Evolutionary conservation across 2,329 filamentous ascomycete species (phyloP), one percentile per base, ranked within the genome.

Genomic region (Pezicula rhizophila): DNA sequence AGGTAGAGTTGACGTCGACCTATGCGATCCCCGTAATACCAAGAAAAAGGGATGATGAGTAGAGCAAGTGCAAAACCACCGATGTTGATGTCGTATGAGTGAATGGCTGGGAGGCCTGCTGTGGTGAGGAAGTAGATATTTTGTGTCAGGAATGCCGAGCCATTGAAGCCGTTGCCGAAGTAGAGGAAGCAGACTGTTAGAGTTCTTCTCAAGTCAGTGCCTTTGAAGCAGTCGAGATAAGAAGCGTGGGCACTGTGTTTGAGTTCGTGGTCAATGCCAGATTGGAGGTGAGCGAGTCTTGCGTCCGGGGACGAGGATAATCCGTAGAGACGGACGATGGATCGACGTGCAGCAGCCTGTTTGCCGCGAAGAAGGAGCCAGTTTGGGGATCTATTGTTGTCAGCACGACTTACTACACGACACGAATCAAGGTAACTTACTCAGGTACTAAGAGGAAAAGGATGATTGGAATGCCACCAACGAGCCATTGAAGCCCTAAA

Each of bases 131-230:
- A 57, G 38, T 59, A 59, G 8, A 57, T 56, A 25, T 56, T 56
- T 42, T 59, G 55, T 5, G 55, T 49, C 10, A 59, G 25, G 39
- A 59, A 54, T 5, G 55, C 50, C 4, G 67, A 55, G 2, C 68
- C 68, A 25, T 66, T 66, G n/a, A 68, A 48, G 2, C 61, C 54
- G 4, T 63, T 58, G 4, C 66, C 55, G 3, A 61, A 53, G 47
- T 64, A 64, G 0, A 65, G 57, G 40, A 65, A 64, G 49, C 66
- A 58, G 15, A 68, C 64, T 40, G 68, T 69, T 12, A 68, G 53
- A 0, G 68, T 69, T 17, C 67, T 61, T 46, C 63, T 64, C 23
- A 61, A 53, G 50, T 70, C 63, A 1, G 54, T 52, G n/a, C 56
- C 57, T 41, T 60, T 47, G 60, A 70, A 69, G 52, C 66, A 70